Evolutionary conservation across 768 basidiomycete species (phyloP), one percentile per base, ranked within the genome.

Genomic region (Tubosaeta brunneosetosa): DNA sequence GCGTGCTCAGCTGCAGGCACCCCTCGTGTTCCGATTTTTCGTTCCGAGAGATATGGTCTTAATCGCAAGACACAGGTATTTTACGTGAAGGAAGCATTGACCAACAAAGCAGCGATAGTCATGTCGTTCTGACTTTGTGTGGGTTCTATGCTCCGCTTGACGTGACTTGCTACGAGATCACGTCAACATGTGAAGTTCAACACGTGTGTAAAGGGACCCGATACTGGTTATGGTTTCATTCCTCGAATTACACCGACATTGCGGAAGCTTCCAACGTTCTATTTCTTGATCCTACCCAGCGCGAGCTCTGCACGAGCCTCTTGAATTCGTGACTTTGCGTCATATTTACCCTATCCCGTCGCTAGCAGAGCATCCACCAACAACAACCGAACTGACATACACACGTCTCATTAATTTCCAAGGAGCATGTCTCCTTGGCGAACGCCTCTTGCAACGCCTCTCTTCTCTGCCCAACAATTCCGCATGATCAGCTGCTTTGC

Each of bases 381-480:
- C 38, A 17, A 46, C 43, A 52, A 52, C 44, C 61, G 50, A 55
- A 55, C 53, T 57, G 57, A 55, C 46, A 55, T 51, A 46, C 56
- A 46, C 55, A 56, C 44, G 55, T 53, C 55, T 57, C 41, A 57
- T 66, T 65, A 64, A 64, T 66, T 55, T 64, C 55, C 53, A 55
- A 57, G 47, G 16, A 64, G 50, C 53, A 64, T 56, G 57, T 64
- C 65, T 50, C 64, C 65, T 56, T 57, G 62, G 43, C 44, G 61
- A 44, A 14, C 19, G 47, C 64, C 66, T 36, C 65, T 59, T 8
- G 52, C 60, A 49, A 53, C 45, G 5, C 54, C 57, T 51, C 62
- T 57, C 46, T 61, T 64, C 34, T 61, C 61, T 2, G 60, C 57
- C 62, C 62, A 64, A 31, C 65, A 66, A 47, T 66, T 66, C 38